Evolutionary conservation across 2,329 filamentous ascomycete genomes (phyloP).

Genomic region (Apiospora malaysiana): DNA sequence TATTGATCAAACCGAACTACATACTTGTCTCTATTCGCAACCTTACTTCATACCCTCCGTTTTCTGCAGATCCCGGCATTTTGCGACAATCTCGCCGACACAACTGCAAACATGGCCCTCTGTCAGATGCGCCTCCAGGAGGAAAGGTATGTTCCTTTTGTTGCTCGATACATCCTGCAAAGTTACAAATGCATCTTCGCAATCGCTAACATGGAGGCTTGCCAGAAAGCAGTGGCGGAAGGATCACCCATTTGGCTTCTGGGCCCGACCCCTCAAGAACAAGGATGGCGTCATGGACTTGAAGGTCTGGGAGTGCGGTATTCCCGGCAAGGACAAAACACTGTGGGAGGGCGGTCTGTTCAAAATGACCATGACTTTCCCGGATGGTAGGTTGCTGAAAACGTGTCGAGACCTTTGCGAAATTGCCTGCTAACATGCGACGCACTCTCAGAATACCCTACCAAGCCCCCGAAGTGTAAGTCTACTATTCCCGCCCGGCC

Average conservation of each 20-base stretch:
- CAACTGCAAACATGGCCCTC: conserved; percentile 47
- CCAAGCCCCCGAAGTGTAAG: conserved; percentile 98
- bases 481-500: conserved; percentile 28
- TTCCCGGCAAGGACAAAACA: conserved; percentile 95
- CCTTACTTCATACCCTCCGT: neutral
- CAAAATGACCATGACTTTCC: conserved; percentile 91
- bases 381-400: conserved; percentile 72
- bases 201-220: conserved; percentile 14
- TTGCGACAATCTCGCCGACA: neutral
- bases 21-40: conserved; percentile 15
- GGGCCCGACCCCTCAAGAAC: conserved; percentile 84
- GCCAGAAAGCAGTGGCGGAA: conserved; percentile 92
- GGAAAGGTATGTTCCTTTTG: conserved; percentile 69
- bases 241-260: conserved; percentile 98
- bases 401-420: neutral
- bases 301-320: conserved; percentile 95
- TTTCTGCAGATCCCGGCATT: conserved; percentile 6
- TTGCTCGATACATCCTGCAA: conserved; percentile 23
- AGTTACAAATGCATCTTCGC: neutral
- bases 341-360: conserved; percentile 98
- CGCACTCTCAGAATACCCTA: conserved; percentile 84
- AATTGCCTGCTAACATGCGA: conserved; percentile 21
- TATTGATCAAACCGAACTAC: neutral
- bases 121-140: conserved; percentile 88
- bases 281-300: conserved; percentile 84